Conservation (phyloP, 2,329 filamentous ascomycete species). For the Paramyrothecium sp. region DNA sequence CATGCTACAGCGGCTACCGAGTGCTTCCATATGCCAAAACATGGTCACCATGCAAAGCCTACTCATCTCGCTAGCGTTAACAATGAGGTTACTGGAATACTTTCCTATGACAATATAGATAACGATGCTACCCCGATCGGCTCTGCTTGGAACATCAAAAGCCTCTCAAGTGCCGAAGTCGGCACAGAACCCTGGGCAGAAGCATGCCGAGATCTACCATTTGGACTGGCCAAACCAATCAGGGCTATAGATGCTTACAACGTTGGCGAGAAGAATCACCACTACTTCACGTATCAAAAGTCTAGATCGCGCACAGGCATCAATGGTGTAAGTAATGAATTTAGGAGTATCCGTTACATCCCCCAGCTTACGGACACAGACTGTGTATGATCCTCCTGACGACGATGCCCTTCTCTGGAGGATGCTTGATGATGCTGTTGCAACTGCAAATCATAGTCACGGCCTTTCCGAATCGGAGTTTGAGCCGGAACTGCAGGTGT, state of each 20-base stretch:
- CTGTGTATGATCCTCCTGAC: constrained; percentile 10
- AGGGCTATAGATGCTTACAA: constrained; percentile 12
- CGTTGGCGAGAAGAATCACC: constrained; percentile 10
- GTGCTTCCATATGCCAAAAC: constrained; percentile 6
- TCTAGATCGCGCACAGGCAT: constrained; percentile 3
- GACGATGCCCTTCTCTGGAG: constrained; percentile 10
- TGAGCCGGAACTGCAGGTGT: constrained; percentile 10
- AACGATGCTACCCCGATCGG: constrained; percentile 7
- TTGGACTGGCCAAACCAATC: constrained; percentile 14
- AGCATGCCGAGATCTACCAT: constrained; percentile 13
- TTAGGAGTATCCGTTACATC: neutral
- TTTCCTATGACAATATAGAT: constrained; percentile 14
- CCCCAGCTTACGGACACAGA: constrained; percentile 5
- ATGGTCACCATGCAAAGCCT: neutral
- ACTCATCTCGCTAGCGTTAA: constrained; percentile 1
- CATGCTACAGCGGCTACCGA: constrained; percentile 10
- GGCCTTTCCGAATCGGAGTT: constrained; percentile 1
- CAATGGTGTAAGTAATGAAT: constrained; percentile 2
- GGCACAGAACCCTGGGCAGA: constrained; percentile 4
- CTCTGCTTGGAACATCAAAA: constrained; percentile 10
- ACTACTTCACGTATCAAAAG: constrained; percentile 3
- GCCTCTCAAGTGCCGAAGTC: neutral
- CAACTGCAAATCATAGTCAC: neutral
- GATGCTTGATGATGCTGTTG: constrained; percentile 1
- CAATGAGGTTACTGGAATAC: constrained; percentile 11